Percentiles rank a stretch among this genome's conserved stretches.
Evolutionary conservation across 352 stramenopile genomes (phyloP).

Genomic region (Chloridella minuta): DNA sequence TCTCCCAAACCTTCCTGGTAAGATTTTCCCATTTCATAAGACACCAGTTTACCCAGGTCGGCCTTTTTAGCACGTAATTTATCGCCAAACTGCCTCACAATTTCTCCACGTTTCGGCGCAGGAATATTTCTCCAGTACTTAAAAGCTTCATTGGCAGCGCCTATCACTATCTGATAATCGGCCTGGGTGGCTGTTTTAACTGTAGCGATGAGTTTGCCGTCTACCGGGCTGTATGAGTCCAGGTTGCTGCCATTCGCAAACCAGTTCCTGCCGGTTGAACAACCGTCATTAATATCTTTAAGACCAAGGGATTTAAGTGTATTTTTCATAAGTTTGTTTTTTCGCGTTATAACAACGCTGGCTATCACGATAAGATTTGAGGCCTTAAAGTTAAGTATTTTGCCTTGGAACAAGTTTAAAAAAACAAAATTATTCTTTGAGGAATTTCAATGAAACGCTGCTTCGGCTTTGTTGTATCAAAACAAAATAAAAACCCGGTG

Average conservation of each 20-base stretch:
- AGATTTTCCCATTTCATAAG: constrained; percentile 66
- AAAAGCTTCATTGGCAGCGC: neutral
- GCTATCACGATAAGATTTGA: too few species aligned
- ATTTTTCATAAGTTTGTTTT: too few species aligned
- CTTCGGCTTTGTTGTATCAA: too few species aligned
- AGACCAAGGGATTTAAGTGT: neutral
- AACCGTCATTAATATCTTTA: neutral
- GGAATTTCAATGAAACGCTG: too few species aligned
- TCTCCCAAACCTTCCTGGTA: constrained; percentile 50
- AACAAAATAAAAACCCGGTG: too few species aligned
- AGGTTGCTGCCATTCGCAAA: neutral
- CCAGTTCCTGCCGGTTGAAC: neutral
- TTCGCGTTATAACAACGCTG: too few species aligned
- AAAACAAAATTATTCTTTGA: too few species aligned
- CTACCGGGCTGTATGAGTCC: neutral
- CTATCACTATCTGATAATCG: neutral
- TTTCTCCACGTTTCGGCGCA: constrained; percentile 45
- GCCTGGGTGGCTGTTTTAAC: neutral
- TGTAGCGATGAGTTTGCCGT: neutral
- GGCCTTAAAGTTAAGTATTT: too few species aligned
- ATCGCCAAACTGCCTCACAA: constrained; percentile 54
- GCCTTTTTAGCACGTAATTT: constrained; percentile 47
- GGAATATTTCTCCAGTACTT: constrained; percentile 24
- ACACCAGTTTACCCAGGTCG: constrained; percentile 45
- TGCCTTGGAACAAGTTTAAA: too few species aligned